These are phyloP conservation scores for Mycena pura DNA, from an alignment of 768 basidiomycete species.

Conservation along the genomic window DNA sequence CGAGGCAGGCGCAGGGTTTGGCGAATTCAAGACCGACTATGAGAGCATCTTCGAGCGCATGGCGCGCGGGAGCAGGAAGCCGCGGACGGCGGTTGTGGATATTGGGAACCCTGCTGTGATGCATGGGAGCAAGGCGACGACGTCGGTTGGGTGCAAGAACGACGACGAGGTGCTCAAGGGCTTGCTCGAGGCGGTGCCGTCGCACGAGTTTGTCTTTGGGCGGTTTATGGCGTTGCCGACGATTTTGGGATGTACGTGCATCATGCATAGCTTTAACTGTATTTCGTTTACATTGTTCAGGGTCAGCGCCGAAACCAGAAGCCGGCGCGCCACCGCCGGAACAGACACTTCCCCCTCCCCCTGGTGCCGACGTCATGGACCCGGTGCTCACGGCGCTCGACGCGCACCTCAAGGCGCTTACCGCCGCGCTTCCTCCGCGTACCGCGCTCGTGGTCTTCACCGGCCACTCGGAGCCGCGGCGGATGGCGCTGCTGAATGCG, in stretches of 20 bases:
- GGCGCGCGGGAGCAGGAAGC: constrained; percentile 54
- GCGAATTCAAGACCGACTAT: constrained; percentile 83
- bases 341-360: constrained; percentile 36
- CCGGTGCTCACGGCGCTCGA: constrained; percentile 61
- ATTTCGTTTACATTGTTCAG: constrained; percentile 39
- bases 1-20: constrained; percentile 78
- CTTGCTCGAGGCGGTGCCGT: constrained; percentile 59
- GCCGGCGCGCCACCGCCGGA: constrained; percentile 42
- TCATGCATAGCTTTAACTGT: constrained; percentile 3
- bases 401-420: constrained; percentile 62
- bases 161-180: constrained; percentile 85
- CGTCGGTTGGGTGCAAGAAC: constrained; percentile 71
- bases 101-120: constrained; percentile 83
- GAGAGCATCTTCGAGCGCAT: constrained; percentile 92
- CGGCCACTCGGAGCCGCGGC: constrained; percentile 87
- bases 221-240: constrained; percentile 86
- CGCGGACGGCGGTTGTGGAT: constrained; percentile 78
- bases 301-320: constrained; percentile 64
- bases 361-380: constrained; percentile 42
- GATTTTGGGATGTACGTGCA: constrained; percentile 74
- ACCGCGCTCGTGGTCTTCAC: constrained; percentile 88
- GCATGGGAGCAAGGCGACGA: constrained; percentile 86
- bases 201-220: constrained; percentile 85
- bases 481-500: constrained; percentile 75
- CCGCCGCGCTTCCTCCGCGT: constrained; percentile 73